Evolutionary conservation across 345 rosid species (phyloP).

Genomic region (Anastatica hierochuntica): DNA sequence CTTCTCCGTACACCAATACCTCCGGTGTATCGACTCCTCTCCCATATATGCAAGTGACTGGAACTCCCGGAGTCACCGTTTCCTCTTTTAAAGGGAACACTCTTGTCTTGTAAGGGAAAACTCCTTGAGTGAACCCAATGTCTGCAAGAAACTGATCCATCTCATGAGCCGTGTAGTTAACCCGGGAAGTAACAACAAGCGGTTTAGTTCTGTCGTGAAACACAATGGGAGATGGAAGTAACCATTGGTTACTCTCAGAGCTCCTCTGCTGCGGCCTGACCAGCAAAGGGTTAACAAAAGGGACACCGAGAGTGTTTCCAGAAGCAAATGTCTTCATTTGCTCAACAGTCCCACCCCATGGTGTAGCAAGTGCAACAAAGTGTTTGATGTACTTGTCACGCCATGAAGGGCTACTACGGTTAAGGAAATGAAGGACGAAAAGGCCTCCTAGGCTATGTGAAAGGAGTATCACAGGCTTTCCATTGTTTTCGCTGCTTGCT

Average conservation of each 20-base stretch:
- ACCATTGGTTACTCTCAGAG: conserved; percentile 80
- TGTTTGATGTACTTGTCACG: conserved; percentile 51
- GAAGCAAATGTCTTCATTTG: conserved; percentile 67
- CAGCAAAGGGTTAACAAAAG: conserved; percentile 63
- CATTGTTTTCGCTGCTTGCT: conserved; percentile 44
- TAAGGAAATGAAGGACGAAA: conserved; percentile 55
- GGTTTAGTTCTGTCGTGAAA: conserved; percentile 27
- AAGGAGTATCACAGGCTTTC: conserved; percentile 60
- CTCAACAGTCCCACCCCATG: conserved; percentile 69
- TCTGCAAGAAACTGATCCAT: conserved; percentile 38
- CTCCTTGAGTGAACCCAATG: conserved; percentile 61
- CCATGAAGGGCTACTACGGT: conserved; percentile 57
- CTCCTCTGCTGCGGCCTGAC: conserved; percentile 67
- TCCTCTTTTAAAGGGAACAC: conserved; percentile 38
- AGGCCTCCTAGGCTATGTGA: conserved; percentile 91
- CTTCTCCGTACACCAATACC: conserved; percentile 34
- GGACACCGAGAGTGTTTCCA: conserved; percentile 60
- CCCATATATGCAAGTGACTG: conserved; percentile 63
- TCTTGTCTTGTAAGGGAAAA: conserved; percentile 46
- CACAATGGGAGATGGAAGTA: conserved; percentile 51
- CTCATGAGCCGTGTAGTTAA: conserved; percentile 43
- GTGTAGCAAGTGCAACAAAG: conserved; percentile 64
- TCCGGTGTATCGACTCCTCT: conserved; percentile 51
- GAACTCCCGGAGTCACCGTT: conserved; percentile 36
- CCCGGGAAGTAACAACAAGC: conserved; percentile 41